Conservation (phyloP, 352 stramenopile genomes). For the Phytopythium boreale region DNA sequence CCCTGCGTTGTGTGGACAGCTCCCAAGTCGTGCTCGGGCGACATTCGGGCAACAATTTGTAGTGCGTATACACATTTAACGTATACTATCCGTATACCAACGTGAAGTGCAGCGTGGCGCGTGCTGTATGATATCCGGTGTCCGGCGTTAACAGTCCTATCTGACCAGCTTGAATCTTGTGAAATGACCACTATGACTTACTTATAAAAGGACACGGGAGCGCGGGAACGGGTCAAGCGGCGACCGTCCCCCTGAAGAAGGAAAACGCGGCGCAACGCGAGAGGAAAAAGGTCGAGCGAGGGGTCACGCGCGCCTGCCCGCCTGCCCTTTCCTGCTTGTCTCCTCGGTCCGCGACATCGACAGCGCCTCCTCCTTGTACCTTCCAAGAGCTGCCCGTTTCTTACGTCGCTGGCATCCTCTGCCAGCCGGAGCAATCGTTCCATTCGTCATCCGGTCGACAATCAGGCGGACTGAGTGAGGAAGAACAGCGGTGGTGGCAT, state of each 20-base stretch:
- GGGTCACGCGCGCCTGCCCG: neutral
- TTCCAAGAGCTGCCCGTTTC: neutral
- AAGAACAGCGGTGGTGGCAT: neutral
- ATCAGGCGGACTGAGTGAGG: neutral
- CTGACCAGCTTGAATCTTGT: neutral
- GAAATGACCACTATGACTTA: no score
- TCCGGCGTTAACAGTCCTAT: neutral
- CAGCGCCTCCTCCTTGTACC: neutral
- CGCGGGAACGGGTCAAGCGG: neutral
- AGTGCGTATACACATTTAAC: no score
- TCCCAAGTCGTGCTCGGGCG: neutral
- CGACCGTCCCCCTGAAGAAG: neutral
- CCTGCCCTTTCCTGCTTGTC: neutral
- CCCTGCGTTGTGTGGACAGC: slow-evolving; percentile 3
- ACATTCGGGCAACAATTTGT: no score
- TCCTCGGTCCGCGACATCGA: neutral
- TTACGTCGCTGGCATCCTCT: neutral
- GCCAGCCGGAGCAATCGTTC: neutral
- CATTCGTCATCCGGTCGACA: neutral
- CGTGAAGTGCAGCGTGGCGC: neutral
- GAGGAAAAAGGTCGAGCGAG: neutral
- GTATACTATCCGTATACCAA: neutral
- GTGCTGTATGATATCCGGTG: neutral
- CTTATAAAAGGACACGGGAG: neutral
- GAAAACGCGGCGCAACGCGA: neutral